Percentiles rank a stretch among this genome's conserved stretches.
Evolutionary conservation across 148 eudicot genomes (phyloP).

Genomic region (Simmondsia chinensis): DNA sequence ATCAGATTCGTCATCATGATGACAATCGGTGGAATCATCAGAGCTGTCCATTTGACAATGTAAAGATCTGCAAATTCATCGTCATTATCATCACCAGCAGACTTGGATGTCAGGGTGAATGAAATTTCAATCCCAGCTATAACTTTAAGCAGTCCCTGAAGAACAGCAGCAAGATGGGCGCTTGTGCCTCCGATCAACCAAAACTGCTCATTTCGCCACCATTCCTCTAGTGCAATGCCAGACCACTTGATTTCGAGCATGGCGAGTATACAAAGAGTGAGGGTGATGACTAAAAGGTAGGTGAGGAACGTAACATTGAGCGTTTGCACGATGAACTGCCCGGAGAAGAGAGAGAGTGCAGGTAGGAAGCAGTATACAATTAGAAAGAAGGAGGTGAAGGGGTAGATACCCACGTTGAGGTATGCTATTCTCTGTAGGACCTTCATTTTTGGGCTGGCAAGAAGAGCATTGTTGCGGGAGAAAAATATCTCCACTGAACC

Average conservation of each 20-base stretch:
- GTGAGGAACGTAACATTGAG: constrained; percentile 71
- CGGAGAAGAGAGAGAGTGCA: constrained; percentile 87
- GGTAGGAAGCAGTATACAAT: constrained; percentile 89
- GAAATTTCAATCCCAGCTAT: constrained; percentile 89
- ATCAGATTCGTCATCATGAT: constrained; percentile 78
- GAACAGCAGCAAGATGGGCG: constrained; percentile 87
- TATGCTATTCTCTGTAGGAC: constrained; percentile 73
- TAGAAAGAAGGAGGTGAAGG: constrained; percentile 79
- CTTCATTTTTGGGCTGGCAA: constrained; percentile 84
- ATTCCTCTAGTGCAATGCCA: constrained; percentile 67
- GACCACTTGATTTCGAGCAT: constrained; percentile 89
- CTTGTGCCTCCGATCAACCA: constrained; percentile 96
- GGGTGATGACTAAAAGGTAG: constrained; percentile 56
- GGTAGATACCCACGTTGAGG: constrained; percentile 89
- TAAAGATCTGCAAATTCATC: constrained; percentile 89
- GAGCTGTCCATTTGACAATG: constrained; percentile 74
- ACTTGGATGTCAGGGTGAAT: constrained; percentile 73
- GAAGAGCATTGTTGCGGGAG: constrained; percentile 81
- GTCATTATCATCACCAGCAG: constrained; percentile 62
- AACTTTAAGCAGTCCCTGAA: constrained; percentile 79
- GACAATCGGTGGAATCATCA: constrained; percentile 82
- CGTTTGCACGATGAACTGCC: constrained; percentile 83
- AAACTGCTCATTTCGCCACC: constrained; percentile 97
- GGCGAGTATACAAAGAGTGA: constrained; percentile 63
- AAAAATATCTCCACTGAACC: constrained; percentile 92